Evolutionary conservation across 352 stramenopile species (phyloP).

Genomic region (Pythium myriotylum): DNA sequence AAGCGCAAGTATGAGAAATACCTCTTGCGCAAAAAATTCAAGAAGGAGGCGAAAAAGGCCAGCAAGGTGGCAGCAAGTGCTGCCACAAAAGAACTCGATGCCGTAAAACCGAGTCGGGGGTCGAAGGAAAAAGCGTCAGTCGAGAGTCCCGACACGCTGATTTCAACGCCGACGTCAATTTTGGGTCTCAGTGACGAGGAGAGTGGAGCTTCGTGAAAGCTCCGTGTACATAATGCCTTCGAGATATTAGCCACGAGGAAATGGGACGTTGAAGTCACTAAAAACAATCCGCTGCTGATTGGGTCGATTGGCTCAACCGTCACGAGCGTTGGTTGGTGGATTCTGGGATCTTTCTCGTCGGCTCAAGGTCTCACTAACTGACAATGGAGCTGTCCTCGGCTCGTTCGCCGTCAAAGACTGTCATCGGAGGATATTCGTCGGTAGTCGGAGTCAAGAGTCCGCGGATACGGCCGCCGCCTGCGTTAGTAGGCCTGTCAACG

Average conservation of each 20-base stretch:
- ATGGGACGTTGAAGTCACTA: too few species aligned
- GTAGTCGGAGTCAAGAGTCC: conserved; percentile 12
- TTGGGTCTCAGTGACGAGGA: too few species aligned
- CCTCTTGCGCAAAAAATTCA: not conserved
- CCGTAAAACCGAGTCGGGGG: too few species aligned
- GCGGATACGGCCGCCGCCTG: conserved; percentile 3
- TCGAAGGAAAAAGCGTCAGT: too few species aligned
- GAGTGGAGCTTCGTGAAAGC: too few species aligned
- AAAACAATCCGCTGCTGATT: too few species aligned
- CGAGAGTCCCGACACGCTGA: too few species aligned
- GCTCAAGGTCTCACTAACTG: not conserved
- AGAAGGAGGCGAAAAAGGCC: conserved; percentile 5
- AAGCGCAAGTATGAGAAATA: conserved; percentile 1
- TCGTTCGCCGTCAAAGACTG: not conserved
- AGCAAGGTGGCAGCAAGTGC: not conserved
- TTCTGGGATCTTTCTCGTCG: too few species aligned
- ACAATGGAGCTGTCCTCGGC: conserved; percentile 7
- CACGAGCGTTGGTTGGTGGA: not conserved
- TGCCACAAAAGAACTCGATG: not conserved
- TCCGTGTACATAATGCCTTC: too few species aligned
- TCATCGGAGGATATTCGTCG: not conserved
- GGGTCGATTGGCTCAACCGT: too few species aligned
- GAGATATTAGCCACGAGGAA: too few species aligned
- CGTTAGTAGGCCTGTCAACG: not conserved
- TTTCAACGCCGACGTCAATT: too few species aligned